Evolutionary conservation across 768 basidiomycete species (phyloP).

Genomic region (Clathrus columnatus): DNA sequence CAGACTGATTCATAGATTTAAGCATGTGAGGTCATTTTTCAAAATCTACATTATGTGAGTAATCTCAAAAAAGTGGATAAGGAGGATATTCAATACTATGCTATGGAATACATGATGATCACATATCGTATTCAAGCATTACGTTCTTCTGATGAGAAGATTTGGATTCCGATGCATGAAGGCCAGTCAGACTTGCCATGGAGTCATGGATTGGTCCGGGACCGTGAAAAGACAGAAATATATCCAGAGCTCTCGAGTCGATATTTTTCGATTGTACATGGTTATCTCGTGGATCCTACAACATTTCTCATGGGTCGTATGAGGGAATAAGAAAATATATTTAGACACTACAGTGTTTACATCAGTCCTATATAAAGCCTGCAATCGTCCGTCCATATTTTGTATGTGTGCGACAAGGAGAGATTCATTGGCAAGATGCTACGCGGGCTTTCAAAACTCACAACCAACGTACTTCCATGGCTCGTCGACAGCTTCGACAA

Average conservation of each 20-base stretch:
- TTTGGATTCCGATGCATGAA: neutral
- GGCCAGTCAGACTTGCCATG: neutral
- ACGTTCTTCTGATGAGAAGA: slow-evolving; percentile 16
- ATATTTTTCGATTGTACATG: slow-evolving; percentile 51
- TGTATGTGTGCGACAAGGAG: slow-evolving; percentile 14
- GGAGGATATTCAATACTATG: slow-evolving; percentile 38
- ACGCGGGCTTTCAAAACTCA: slow-evolving; percentile 61
- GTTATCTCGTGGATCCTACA: slow-evolving; percentile 53
- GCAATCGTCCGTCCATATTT: slow-evolving; percentile 45
- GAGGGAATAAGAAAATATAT: slow-evolving; percentile 51
- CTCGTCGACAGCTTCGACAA: slow-evolving; percentile 37
- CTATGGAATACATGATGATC: slow-evolving; percentile 37
- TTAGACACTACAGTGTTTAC: neutral
- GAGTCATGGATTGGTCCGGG: slow-evolving; percentile 28
- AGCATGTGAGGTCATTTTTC: neutral
- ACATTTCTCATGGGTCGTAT: no score
- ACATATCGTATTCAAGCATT: slow-evolving; percentile 26
- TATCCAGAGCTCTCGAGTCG: slow-evolving; percentile 22
- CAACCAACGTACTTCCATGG: slow-evolving; percentile 59
- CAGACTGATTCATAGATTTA: neutral
- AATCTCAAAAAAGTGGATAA: slow-evolving; percentile 33
- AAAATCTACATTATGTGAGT: neutral
- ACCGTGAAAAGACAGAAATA: slow-evolving; percentile 28
- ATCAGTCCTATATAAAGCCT: slow-evolving; percentile 35
- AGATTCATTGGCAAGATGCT: slow-evolving; percentile 34